Evolutionary conservation across 371 early-diverging fungal genomes (phyloP).

Genomic region (Mucor velutinosus): DNA sequence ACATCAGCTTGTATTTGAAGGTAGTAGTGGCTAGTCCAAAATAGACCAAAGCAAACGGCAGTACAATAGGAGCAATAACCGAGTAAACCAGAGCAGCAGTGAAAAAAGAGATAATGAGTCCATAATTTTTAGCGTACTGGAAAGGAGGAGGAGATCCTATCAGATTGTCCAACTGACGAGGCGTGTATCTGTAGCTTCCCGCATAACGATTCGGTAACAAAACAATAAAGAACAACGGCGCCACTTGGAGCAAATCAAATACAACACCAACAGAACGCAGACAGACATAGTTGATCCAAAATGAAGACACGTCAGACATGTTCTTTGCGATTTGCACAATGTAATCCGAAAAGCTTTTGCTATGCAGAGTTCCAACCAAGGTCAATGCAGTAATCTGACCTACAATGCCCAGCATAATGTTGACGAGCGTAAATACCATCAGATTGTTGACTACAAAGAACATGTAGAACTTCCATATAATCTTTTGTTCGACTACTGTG

Average conservation of each 20-base stretch:
- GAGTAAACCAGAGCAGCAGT: slow-evolving; percentile 75
- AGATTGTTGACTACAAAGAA: slow-evolving; percentile 73
- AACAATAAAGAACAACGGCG: slow-evolving; percentile 29
- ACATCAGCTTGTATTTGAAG: slow-evolving; percentile 69
- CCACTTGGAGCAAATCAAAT: slow-evolving; percentile 61
- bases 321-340: slow-evolving; percentile 41
- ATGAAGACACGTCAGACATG: slow-evolving; percentile 47
- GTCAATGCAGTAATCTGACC: slow-evolving; percentile 43
- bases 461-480: slow-evolving; percentile 69
- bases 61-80: slow-evolving; percentile 73
- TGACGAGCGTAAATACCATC: slow-evolving; percentile 58
- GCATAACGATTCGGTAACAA: background rate
- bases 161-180: background rate
- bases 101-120: slow-evolving; percentile 62
- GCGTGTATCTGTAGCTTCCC: slow-evolving; percentile 1
- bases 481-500: slow-evolving; percentile 63
- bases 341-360: slow-evolving; percentile 19
- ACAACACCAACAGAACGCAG: slow-evolving; percentile 52
- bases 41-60: slow-evolving; percentile 68
- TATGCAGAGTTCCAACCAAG: slow-evolving; percentile 10
- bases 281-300: slow-evolving; percentile 76
- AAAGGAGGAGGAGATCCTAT: slow-evolving; percentile 63
- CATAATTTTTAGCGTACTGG: slow-evolving; percentile 45
- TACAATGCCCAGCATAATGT: slow-evolving; percentile 53
- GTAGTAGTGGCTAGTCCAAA: slow-evolving; percentile 67